Evolutionary conservation across 805 yeast species (phyloP), one percentile per base, ranked within the genome.

Genomic region (Candida maesae): DNA sequence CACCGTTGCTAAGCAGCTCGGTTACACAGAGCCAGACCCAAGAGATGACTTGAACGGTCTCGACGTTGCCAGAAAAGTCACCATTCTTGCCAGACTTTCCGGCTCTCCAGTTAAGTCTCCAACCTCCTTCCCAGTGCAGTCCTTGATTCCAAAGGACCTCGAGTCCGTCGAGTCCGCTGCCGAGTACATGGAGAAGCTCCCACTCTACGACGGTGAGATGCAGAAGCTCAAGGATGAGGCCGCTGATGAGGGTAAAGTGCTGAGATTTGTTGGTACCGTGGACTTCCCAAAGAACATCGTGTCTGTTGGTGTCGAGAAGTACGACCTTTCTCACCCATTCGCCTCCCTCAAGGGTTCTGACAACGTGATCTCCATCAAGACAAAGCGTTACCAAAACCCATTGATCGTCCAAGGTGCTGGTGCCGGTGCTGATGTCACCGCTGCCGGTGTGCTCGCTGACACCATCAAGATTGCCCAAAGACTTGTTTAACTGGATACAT

Each of bases 21-120:
- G 99, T 38, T 93, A 88, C 76, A 91, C 97, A 31, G 99, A 93
- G 68, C 99, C 99, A 36, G 99, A 93, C 65, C 99, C 99, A 65
- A 83, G 99, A 68, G 99, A 93, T 64, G 99, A 93, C 63, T 78
- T 93, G 65, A 93, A 91, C 65, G 99, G 99, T 40, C 75, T 93
- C 62, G 99, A 93, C 61, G 96, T 93, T 46, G 99, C 99, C 33
- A 84, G 99, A 76, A 93, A 93, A 66, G 96, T 93, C 23, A 89
- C 99, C 19, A 93, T 93, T 51, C 76, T 93, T 49, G 95, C 96
- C 35, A 84, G 99, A 73, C 76, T 93, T 39, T 74, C 96, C 13
- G 99, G 99, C 3, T 74, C 84, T 40, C 69, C 78, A 45, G 86
- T 93, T 28, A 84, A 82, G 60, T 82, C 93, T 11, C 95, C 98